Evolutionary conservation across 805 yeast genomes (phyloP), one percentile per base, ranked within the genome.

Genomic region (Myxozyma monticola): DNA sequence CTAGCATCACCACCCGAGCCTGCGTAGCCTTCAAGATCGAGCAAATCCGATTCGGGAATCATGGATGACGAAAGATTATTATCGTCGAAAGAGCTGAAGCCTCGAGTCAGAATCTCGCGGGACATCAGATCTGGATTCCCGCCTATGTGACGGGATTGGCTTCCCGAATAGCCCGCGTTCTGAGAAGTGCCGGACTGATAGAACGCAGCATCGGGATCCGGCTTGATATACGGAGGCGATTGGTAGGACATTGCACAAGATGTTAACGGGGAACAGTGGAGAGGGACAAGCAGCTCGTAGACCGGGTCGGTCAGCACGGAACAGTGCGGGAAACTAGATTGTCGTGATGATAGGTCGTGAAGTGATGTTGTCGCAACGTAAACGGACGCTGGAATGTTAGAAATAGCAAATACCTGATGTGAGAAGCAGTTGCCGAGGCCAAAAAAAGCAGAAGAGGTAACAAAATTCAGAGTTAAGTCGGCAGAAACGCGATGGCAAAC

Each of bases 141-240:
- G 35, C 29, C 24, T 15, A 17, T 8, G 45, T n/a, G 10, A 12
- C 42, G 4, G 40, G 17, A 5, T 17, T 10, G 26, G 30, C 31
- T n/a, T 7, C 8, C 21, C 6, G 45, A 20, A 31, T 21, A 42
- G 33, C 7, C 6, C 36, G 21, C 37, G 15, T 17, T 12, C 38
- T 42, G 45, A 18, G 38, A 24, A 9, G 31, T 10, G 12, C 12
- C 12, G 12, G 31, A 28, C 35, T 33, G 41, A 12, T 34, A 31
- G 37, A 21, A 30, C 33, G 45, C 44, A 4, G 39, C 40, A 26
- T 54, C 59, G 30, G 59, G 59, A 30, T 54, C 59, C 14, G 59
- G 57, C 34, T 54, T 54, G 38, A 54, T 54, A 42, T 40, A 54
- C 31, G 57, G 53, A 29, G 56, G 56, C 12, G 56, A 47, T 24